Percentiles rank a stretch among this genome's conserved stretches.
These are phyloP conservation scores for Sphagnum magellanicum DNA, from an alignment of 228 moss, liverwort and hornwort genomes.

Conservation along the genomic window DNA sequence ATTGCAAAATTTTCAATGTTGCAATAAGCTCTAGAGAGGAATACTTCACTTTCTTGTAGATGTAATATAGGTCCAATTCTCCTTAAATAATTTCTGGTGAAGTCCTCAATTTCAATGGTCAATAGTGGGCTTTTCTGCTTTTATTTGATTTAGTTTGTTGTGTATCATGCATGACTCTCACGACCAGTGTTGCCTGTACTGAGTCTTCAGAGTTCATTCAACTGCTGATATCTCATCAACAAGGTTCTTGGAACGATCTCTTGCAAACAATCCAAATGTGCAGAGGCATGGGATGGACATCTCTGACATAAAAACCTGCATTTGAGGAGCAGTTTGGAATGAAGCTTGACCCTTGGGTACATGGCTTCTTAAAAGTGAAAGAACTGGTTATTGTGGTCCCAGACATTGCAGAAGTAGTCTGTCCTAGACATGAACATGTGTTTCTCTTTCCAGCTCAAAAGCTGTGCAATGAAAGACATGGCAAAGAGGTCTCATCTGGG, in stretches of 20 bases:
- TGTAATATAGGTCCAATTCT: not conserved
- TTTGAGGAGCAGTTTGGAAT: constrained; percentile 30
- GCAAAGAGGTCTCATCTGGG: constrained; percentile 6
- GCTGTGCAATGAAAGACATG: not conserved
- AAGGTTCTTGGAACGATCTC: not conserved
- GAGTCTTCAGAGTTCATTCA: too few species aligned
- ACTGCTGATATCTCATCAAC: not conserved
- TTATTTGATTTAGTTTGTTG: too few species aligned
- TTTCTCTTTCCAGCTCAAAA: constrained; percentile 13
- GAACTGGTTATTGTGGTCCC: constrained; percentile 22
- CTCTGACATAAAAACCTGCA: constrained; percentile 23
- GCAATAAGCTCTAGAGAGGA: not conserved
- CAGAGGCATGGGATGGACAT: constrained; percentile 21
- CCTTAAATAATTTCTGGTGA: not conserved
- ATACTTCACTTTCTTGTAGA: too few species aligned
- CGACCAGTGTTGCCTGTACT: too few species aligned
- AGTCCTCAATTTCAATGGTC: not conserved
- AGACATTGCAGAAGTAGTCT: constrained; percentile 13
- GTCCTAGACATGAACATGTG: constrained; percentile 15
- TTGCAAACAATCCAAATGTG: not conserved
- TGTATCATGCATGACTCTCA: too few species aligned
- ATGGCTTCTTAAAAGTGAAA: constrained; percentile 27
- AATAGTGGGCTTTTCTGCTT: too few species aligned
- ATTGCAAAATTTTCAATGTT: constrained; percentile 6
- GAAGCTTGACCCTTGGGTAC: constrained; percentile 24